These are phyloP conservation scores for Yarrowia deformans DNA, from an alignment of 805 yeast species.

Conservation along the genomic window DNA sequence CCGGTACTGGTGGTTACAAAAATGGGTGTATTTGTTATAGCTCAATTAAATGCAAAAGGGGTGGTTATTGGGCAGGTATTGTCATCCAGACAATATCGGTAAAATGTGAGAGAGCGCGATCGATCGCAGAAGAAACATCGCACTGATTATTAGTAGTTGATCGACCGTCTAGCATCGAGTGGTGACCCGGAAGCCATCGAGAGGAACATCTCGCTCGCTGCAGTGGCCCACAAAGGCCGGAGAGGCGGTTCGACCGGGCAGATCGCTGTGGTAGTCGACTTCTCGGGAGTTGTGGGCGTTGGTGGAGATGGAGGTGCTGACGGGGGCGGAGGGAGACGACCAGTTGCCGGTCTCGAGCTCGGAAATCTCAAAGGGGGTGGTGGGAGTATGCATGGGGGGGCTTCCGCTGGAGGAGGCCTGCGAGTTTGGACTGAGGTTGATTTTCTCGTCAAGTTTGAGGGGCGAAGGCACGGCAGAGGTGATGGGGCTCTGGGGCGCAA, in stretches of 20 bases:
- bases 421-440: constrained; percentile 31
- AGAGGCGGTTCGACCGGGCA: constrained; percentile 16
- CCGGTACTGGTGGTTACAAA: too few relatives aligned
- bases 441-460: constrained; percentile 30
- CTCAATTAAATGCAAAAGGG: constrained; percentile 35
- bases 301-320: constrained; percentile 34
- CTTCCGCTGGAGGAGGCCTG: constrained; percentile 11
- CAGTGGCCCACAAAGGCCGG: constrained; percentile 24
- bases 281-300: constrained; percentile 32
- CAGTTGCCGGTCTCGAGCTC: constrained; percentile 37
- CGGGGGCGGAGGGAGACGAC: constrained; percentile 27
- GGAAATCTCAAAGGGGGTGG: constrained; percentile 31
- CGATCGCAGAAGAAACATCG: too few relatives aligned
- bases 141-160: too few relatives aligned
- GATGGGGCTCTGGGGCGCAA: constrained; percentile 29
- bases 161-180: constrained; percentile 1
- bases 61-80: constrained; percentile 18
- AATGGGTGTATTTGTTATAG: constrained; percentile 1
- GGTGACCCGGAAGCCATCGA: constrained; percentile 31
- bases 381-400: constrained; percentile 28
- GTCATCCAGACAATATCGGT: too few relatives aligned
- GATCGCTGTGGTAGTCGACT: constrained; percentile 34
- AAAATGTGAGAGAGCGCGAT: too few relatives aligned
- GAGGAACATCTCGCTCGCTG: constrained; percentile 32
- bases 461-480: constrained; percentile 20